Conservation (phyloP, 805 yeast species). For the Sugiyamaella smithiae region DNA sequence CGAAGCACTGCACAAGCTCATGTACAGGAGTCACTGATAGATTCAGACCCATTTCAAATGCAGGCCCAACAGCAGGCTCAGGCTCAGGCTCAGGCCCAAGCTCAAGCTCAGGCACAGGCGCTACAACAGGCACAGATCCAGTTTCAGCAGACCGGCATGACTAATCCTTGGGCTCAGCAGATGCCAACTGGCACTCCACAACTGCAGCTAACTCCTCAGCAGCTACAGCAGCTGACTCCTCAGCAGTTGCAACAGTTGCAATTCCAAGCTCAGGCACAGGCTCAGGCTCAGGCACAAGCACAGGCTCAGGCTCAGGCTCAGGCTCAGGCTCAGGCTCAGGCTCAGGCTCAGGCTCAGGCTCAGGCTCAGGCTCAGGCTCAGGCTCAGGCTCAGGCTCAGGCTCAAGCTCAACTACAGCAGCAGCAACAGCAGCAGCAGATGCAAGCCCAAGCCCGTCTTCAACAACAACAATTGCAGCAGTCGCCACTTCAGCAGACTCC, state of each 20-base stretch:
- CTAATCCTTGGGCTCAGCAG: not conserved
- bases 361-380: conserved; percentile 7
- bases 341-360: conserved; percentile 10
- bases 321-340: not conserved
- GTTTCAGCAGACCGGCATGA: not conserved
- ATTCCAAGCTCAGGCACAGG: not conserved
- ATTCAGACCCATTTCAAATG: conserved; percentile 8
- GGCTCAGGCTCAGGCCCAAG: conserved; percentile 21
- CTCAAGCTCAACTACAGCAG: conserved; percentile 11
- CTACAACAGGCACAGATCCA: conserved; percentile 23
- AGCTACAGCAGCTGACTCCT: conserved; percentile 2
- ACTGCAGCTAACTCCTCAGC: conserved; percentile 4
- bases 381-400: not conserved
- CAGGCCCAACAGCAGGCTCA: conserved; percentile 21
- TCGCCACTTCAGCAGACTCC: conserved; percentile 26
- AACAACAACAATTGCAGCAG: conserved; percentile 27
- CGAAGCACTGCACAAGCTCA: conserved; percentile 11
- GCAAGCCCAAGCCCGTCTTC: conserved; percentile 23
- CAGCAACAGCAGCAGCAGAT: conserved; percentile 14
- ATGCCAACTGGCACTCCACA: not conserved
- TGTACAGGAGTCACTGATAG: conserved; percentile 6
- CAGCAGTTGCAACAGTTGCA: not conserved
- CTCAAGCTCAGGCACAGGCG: conserved; percentile 20
- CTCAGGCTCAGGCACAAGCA: conserved; percentile 1
- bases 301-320: conserved; percentile 13